Conservation (phyloP, 2,329 filamentous ascomycete genomes). For the Colletotrichum sp. region DNA sequence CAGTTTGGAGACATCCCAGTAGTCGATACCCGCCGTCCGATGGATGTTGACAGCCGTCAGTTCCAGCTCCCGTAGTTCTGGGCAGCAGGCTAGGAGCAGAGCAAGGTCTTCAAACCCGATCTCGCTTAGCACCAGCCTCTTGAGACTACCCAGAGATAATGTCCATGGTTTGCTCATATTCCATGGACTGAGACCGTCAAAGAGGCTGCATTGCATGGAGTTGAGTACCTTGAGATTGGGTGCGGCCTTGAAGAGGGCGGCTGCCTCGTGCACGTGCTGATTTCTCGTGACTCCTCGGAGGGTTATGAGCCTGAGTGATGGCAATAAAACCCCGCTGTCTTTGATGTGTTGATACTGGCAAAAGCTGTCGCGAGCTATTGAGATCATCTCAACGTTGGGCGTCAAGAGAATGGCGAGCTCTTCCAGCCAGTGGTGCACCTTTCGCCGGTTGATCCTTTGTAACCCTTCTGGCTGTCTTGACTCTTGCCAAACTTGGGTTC, state of each 20-base stretch:
- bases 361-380: constrained; percentile 3
- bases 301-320: neutral
- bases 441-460: neutral
- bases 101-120: neutral
- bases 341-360: neutral
- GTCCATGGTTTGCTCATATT: neutral
- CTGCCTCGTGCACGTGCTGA: constrained; percentile 2
- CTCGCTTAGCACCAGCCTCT: neutral
- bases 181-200: constrained; percentile 1
- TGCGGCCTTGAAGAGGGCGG: neutral
- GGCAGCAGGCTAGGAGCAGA: constrained; percentile 1
- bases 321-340: neutral
- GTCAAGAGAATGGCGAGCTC: constrained; percentile 2
- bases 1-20: constrained; percentile 8
- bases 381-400: neutral
- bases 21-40: neutral
- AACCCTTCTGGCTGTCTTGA: neutral
- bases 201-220: neutral
- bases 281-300: neutral
- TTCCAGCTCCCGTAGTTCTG: neutral
- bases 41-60: neutral
- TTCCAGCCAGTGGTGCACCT: constrained; percentile 9
- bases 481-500: neutral
- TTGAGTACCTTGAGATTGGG: neutral
- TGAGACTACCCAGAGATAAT: neutral